phyloP scores from a whole-genome alignment of 1,139 yeast genomes.

The Kurtzmaniella quercitrusa region DNA sequence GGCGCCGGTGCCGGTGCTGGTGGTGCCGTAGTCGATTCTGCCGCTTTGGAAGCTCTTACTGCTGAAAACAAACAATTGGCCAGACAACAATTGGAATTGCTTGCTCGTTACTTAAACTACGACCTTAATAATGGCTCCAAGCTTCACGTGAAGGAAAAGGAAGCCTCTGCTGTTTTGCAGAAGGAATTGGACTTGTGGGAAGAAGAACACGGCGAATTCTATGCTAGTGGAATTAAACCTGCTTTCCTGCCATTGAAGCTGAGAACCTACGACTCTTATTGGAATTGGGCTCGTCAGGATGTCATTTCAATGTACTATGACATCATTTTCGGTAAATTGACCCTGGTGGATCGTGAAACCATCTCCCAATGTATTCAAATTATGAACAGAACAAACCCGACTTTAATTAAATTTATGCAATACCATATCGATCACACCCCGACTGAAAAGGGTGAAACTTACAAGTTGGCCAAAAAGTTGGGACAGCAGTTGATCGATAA shows the following conservation, averaged over 20 bases:
- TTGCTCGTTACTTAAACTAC: conserved; percentile 90
- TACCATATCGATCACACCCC: conserved; percentile 94
- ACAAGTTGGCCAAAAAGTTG: conserved; percentile 80
- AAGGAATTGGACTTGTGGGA: conserved; percentile 90
- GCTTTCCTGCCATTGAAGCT: conserved; percentile 90
- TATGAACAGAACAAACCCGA: conserved; percentile 95
- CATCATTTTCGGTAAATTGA: conserved; percentile 88
- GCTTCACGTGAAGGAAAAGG: conserved; percentile 80
- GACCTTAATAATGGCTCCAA: conserved; percentile 91
- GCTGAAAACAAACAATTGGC: conserved; percentile 88
- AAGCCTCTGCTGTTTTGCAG: conserved; percentile 79
- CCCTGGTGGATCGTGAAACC: conserved; percentile 90
- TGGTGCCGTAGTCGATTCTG: conserved; percentile 90
- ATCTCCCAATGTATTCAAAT: conserved; percentile 94
- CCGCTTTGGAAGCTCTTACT: conserved; percentile 91
- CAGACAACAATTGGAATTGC: conserved; percentile 89
- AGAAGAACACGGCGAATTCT: conserved; percentile 92
- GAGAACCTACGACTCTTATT: conserved; percentile 92
- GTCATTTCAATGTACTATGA: conserved; percentile 91
- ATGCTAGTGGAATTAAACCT: conserved; percentile 88
- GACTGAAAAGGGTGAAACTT: conserved; percentile 80
- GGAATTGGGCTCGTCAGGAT: conserved; percentile 99
- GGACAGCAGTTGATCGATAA: conserved; percentile 94
- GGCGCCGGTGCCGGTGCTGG: conserved; percentile 59
- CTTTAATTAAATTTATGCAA: conserved; percentile 93